phyloP scores from a whole-genome alignment of 441 rosid genomes.

The Gossypium armourianum region DNA sequence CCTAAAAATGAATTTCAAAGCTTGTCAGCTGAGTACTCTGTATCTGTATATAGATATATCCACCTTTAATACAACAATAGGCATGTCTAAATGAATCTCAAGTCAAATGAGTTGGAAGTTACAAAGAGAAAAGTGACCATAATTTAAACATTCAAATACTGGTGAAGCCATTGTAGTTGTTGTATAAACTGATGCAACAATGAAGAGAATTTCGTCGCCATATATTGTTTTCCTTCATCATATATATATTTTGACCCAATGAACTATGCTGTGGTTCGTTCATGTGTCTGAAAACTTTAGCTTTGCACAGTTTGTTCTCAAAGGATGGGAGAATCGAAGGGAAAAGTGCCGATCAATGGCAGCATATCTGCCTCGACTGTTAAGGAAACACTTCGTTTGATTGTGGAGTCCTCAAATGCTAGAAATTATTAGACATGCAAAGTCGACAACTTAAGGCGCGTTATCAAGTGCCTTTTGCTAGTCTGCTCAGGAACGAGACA shows the following conservation, averaged over 20 bases:
- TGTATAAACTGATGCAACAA: background rate
- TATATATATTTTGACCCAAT: background rate
- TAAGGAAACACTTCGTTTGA: background rate
- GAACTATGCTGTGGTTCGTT: background rate
- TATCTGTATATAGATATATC: background rate
- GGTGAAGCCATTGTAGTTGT: background rate
- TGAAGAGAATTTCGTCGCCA: background rate
- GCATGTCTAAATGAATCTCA: background rate
- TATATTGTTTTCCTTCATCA: background rate
- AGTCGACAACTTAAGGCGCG: background rate
- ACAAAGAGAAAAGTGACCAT: background rate
- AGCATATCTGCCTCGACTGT: background rate
- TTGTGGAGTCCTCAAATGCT: background rate
- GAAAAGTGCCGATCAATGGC: background rate
- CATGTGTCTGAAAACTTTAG: background rate
- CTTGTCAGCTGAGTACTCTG: background rate
- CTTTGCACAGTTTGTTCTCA: background rate
- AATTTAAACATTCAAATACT: background rate
- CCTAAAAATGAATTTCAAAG: background rate
- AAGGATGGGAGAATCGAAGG: background rate
- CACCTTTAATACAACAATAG: background rate
- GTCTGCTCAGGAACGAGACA: slow-evolving; percentile 54
- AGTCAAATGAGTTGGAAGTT: background rate
- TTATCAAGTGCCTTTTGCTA: slow-evolving; percentile 32
- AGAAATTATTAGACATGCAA: background rate